These are phyloP conservation scores for Escallonia herrerae DNA, from an alignment of 129 eudicot genomes.

Conservation along the genomic window DNA sequence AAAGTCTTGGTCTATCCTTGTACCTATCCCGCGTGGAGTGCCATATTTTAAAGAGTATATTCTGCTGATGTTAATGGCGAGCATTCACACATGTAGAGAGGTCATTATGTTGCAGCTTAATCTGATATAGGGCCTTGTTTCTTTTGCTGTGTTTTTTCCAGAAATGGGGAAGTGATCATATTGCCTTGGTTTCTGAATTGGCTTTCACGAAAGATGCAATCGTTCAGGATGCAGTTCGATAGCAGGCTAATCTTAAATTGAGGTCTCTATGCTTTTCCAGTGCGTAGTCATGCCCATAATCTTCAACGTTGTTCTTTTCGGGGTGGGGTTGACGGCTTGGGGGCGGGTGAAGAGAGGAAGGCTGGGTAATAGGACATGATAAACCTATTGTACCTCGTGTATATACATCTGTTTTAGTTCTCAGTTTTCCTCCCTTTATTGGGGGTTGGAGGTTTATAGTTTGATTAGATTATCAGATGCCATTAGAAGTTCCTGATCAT, in stretches of 20 bases:
- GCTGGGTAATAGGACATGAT: too few relatives aligned
- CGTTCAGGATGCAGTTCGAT: slow-evolving; percentile 17
- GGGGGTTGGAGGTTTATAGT: too few relatives aligned
- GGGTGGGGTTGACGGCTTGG: too few relatives aligned
- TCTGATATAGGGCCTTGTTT: neutral
- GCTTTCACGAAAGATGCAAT: slow-evolving; percentile 42
- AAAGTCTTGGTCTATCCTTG: neutral
- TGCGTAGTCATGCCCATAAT: neutral
- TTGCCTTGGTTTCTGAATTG: slow-evolving; percentile 85
- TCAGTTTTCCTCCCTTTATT: too few relatives aligned
- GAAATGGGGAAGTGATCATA: slow-evolving; percentile 99
- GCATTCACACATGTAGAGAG: too few relatives aligned
- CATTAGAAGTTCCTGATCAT: too few relatives aligned
- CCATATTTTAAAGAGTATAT: neutral
- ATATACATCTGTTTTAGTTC: too few relatives aligned
- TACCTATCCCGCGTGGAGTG: neutral
- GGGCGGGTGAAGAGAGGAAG: too few relatives aligned
- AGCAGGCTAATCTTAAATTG: slow-evolving; percentile 3
- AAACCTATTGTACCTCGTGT: too few relatives aligned
- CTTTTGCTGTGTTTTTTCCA: slow-evolving; percentile 19
- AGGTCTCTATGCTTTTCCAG: slow-evolving; percentile 6
- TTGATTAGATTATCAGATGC: too few relatives aligned
- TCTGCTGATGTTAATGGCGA: too few relatives aligned
- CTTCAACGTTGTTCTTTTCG: neutral
- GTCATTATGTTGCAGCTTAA: too few relatives aligned